Conservation (phyloP, 2,329 filamentous ascomycete species). For the Didymosphaeria variabile region DNA sequence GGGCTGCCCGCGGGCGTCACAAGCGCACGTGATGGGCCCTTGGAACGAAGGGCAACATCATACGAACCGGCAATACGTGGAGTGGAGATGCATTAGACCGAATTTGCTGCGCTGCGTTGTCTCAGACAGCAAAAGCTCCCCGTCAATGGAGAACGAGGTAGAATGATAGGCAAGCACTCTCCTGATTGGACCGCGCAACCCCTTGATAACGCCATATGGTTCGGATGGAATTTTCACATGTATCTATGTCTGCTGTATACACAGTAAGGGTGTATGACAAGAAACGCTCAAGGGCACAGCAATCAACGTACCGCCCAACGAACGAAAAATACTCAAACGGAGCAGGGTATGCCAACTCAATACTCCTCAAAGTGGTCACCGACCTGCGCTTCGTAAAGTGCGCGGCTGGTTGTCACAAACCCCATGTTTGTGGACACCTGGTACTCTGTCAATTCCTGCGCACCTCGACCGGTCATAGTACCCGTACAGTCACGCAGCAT, state of each 20-base stretch:
- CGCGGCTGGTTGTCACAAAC: slow-evolving; percentile 51
- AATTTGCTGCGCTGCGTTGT: too few species aligned
- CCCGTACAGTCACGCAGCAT: slow-evolving; percentile 53
- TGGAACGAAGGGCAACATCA: not conserved
- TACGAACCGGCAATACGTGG: too few species aligned
- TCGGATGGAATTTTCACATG: not conserved
- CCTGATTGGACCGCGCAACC: not conserved
- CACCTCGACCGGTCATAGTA: slow-evolving; percentile 52
- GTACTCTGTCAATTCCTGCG: slow-evolving; percentile 52
- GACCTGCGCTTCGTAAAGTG: slow-evolving; percentile 37
- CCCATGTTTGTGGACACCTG: slow-evolving; percentile 55
- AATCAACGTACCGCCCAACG: not conserved
- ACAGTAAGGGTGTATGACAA: not conserved
- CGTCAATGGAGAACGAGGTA: not conserved
- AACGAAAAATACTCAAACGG: not conserved
- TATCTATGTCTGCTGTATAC: not conserved
- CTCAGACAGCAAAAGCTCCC: too few species aligned
- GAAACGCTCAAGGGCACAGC: not conserved
- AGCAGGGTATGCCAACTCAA: not conserved
- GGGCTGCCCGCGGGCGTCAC: slow-evolving; percentile 1
- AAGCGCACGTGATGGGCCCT: not conserved
- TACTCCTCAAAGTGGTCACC: not conserved
- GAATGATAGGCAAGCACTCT: not conserved
- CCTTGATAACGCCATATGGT: not conserved
- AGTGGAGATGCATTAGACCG: too few species aligned